Evolutionary conservation across 2,329 filamentous ascomycete genomes (phyloP), one percentile per base, ranked within the genome.

Genomic region (Venturia pyrina): DNA sequence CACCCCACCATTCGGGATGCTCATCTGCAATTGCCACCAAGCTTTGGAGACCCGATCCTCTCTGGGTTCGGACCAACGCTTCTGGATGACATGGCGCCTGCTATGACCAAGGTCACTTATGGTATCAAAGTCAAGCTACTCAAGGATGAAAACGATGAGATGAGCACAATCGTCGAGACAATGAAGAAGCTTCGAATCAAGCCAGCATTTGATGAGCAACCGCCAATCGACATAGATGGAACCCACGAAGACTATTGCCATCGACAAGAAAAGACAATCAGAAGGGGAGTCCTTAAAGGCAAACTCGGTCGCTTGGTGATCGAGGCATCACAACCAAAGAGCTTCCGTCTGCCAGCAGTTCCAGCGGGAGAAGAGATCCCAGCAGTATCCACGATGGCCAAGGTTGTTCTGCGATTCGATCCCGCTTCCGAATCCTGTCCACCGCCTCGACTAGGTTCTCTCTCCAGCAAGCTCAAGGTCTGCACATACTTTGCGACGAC

Each of bases 41-140:
- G 81, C 34, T 75, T 88, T 24, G 86, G 86, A 15, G 85, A 87
- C 66, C 76, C 81, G 10, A 80, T 81, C 70, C 73, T 83, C n/a
- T 77, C 79, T 59, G 79, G 78, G 32, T 78, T 80, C 68, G 81
- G 81, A 11, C 78, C 77, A 44, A 75, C 75, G 2, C 72, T 84
- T 21, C 76, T 85, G 50, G 85, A 89, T 70, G 87, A 89, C 69
- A 77, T 88, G 71, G 78, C 83, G 1, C 87, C 87, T 0, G 80
- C 85, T 10, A 88, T 88, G 85, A 78, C 80, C 43, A 83, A 80
- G 71, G 82, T 89, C 59, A 76, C 77, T 1, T 89, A 89, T 70
- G 78, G 77, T 1, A 77, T 89, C 66, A 78, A 80, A 43, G 80
- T 79, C 13, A 78, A 78, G 43, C 72, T 85, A 24, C 71, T 76